Evolutionary conservation across 176 grass and related monocot species (phyloP).

Genomic region (Paspalum notatum): DNA sequence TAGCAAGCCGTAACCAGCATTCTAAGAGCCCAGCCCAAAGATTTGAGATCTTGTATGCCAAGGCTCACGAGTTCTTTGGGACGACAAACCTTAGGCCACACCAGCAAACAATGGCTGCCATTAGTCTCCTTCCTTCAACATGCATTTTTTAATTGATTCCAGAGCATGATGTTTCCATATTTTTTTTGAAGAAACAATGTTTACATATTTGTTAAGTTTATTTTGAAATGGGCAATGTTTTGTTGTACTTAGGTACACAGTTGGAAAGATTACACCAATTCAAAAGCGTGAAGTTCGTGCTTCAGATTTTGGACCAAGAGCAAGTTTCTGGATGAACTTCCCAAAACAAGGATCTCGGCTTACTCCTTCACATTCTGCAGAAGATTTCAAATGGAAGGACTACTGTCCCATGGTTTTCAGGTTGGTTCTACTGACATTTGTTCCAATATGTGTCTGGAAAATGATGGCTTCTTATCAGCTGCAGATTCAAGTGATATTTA

Average conservation of each 20-base stretch:
- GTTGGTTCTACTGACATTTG: conserved; percentile 40
- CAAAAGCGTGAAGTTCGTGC: conserved; percentile 90
- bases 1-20: too few relatives aligned
- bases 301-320: conserved; percentile 93
- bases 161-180: background rate
- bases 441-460: conserved; percentile 5
- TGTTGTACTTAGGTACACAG: conserved; percentile 81
- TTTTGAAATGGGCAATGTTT: background rate
- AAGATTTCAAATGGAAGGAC: conserved; percentile 99
- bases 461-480: background rate
- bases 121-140: background rate
- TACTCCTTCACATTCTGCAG: conserved; percentile 82
- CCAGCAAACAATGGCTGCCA: too few relatives aligned
- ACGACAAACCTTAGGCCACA: too few relatives aligned
- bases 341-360: conserved; percentile 89
- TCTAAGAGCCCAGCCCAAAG: too few relatives aligned
- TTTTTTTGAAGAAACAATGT: too few relatives aligned
- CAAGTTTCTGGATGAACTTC: conserved; percentile 99
- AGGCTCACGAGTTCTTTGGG: too few relatives aligned
- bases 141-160: background rate
- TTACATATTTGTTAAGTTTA: background rate
- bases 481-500: conserved; percentile 16
- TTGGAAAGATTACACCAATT: conserved; percentile 99
- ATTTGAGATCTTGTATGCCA: too few relatives aligned
- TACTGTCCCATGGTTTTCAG: conserved; percentile 99